These are phyloP conservation scores for Puccinia polysora DNA, from an alignment of 1,284 basidiomycete species.

Conservation along the genomic window DNA sequence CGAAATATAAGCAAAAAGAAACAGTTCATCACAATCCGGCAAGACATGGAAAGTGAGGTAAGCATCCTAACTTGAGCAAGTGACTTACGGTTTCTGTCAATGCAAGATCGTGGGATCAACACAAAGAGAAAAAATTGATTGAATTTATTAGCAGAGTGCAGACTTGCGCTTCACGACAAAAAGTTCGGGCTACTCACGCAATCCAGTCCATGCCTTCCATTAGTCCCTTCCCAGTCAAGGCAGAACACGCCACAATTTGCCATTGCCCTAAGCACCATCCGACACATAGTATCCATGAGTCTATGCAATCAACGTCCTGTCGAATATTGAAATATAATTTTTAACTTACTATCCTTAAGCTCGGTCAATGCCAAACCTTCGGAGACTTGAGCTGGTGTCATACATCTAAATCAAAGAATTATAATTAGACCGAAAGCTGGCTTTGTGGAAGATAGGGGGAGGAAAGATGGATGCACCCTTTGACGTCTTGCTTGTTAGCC, in stretches of 20 bases:
- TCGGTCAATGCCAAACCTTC: constrained; percentile 56
- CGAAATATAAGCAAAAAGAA: too few species aligned
- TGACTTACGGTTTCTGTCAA: too few species aligned
- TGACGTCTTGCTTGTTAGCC: constrained; percentile 58
- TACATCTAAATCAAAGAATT: constrained; percentile 21
- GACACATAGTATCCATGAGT: not conserved
- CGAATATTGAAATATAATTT: not conserved
- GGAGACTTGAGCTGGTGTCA: constrained; percentile 57
- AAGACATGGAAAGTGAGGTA: not conserved
- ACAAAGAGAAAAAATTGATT: not conserved
- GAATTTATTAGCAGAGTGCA: not conserved
- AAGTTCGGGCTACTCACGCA: constrained; percentile 23
- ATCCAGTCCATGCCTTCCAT: constrained; percentile 45
- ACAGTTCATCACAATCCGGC: not conserved
- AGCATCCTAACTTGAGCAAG: not conserved
- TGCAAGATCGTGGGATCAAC: too few species aligned
- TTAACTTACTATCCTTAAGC: constrained; percentile 53
- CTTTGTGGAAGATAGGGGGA: not conserved
- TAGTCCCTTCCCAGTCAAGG: constrained; percentile 53
- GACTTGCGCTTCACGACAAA: not conserved
- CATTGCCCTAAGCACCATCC: constrained; percentile 52
- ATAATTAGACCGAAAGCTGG: not conserved
- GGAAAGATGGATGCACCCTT: constrained; percentile 44
- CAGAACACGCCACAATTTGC: constrained; percentile 59
- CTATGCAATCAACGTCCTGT: too few species aligned